These are phyloP conservation scores for Ocimum tenuiflorum DNA, from an alignment of 257 asterid genomes.

Conservation along the genomic window DNA sequence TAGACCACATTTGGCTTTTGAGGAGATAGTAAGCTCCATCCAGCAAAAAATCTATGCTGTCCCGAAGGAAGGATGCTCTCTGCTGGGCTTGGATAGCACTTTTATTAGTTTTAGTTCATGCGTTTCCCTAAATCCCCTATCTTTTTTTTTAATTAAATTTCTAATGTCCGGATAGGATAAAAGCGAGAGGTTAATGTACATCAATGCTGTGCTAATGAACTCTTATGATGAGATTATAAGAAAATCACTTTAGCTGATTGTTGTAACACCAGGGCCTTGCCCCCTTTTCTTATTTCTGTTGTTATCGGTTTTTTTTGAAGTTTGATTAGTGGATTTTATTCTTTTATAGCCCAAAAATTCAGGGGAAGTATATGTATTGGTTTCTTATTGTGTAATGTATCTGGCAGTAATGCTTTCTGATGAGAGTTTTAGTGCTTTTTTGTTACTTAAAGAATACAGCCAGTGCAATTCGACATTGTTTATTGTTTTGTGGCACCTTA, in stretches of 20 bases:
- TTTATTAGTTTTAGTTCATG: background rate
- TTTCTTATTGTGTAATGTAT: background rate
- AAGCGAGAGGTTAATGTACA: background rate
- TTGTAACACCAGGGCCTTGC: background rate
- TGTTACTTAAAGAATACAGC: background rate
- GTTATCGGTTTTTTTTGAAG: background rate
- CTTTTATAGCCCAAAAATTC: background rate
- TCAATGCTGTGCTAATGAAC: background rate
- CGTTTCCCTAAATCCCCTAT: no score
- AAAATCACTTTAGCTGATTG: background rate
- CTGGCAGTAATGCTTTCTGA: background rate
- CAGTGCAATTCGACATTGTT: background rate
- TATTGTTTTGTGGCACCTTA: background rate
- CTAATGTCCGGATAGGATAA: background rate
- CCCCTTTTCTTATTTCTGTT: background rate
- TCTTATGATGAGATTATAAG: background rate
- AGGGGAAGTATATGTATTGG: background rate
- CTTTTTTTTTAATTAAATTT: slow-evolving; percentile 5
- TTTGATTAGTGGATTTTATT: background rate
- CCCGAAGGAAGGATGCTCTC: background rate
- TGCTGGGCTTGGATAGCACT: background rate
- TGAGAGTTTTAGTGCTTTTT: background rate
- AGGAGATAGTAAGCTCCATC: background rate
- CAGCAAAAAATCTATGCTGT: background rate
- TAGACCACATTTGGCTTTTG: background rate